These are phyloP conservation scores for Retiboletus flavoniger DNA, from an alignment of 1,284 basidiomycete species.

Conservation along the genomic window DNA sequence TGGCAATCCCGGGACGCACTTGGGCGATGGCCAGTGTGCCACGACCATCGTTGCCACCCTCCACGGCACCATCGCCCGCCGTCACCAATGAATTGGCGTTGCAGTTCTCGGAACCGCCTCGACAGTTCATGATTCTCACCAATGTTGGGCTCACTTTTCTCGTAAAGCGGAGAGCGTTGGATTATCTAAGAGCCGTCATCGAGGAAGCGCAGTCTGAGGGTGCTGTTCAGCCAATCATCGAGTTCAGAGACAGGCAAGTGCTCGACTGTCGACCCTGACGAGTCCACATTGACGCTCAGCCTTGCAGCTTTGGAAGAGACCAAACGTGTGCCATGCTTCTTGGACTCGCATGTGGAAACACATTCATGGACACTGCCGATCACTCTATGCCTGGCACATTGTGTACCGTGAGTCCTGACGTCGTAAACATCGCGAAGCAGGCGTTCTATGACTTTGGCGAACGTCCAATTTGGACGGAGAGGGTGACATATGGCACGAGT, in stretches of 20 bases:
- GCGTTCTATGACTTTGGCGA: constrained; percentile 85
- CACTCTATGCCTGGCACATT: constrained; percentile 49
- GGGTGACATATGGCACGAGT: constrained; percentile 69
- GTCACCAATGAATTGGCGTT: constrained; percentile 78
- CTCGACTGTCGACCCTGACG: constrained; percentile 4
- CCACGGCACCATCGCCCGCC: constrained; percentile 46
- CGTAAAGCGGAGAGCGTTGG: constrained; percentile 80
- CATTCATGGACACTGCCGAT: constrained; percentile 60
- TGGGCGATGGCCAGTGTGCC: constrained; percentile 76
- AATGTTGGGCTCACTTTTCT: constrained; percentile 83
- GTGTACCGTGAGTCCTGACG: constrained; percentile 54
- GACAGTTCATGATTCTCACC: constrained; percentile 84
- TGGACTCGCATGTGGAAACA: constrained; percentile 73
- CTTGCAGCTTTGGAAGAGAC: constrained; percentile 75
- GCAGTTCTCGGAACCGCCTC: constrained; percentile 71
- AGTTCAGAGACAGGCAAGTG: constrained; percentile 68
- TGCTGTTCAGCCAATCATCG: constrained; percentile 66
- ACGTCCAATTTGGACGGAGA: constrained; percentile 74
- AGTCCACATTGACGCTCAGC: constrained; percentile 4
- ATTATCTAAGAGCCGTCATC: constrained; percentile 73
- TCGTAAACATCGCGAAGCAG: constrained; percentile 70
- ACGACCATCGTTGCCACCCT: constrained; percentile 33
- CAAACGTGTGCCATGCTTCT: constrained; percentile 93
- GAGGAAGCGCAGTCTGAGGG: constrained; percentile 70
- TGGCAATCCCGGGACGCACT: constrained; percentile 77